These are phyloP conservation scores for Xylariaceae sp. DNA, from an alignment of 2,329 filamentous ascomycete species.

Conservation along the genomic window DNA sequence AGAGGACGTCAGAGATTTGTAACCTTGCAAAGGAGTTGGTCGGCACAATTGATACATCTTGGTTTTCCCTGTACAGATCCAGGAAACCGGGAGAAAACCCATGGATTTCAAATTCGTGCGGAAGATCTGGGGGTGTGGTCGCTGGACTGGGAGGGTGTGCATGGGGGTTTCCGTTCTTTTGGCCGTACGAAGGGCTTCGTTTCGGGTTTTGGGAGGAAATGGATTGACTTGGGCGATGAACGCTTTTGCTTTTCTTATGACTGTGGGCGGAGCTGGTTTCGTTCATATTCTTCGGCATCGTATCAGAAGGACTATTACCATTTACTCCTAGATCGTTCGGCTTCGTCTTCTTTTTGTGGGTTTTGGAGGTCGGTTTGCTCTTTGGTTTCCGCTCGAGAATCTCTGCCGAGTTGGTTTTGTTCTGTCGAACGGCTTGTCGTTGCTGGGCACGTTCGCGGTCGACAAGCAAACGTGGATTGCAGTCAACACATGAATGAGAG, in stretches of 20 bases:
- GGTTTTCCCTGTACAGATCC: conserved; percentile 62
- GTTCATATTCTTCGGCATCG: conserved; percentile 45
- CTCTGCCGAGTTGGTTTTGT: conserved; percentile 37
- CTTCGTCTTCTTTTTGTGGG: conserved; percentile 83
- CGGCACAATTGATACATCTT: conserved; percentile 53
- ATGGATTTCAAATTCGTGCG: conserved; percentile 60
- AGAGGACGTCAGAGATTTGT: conserved; percentile 68
- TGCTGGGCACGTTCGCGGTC: conserved; percentile 73
- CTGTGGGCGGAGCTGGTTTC: conserved; percentile 50
- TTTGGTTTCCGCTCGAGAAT: conserved; percentile 66
- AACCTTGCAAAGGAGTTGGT: conserved; percentile 78
- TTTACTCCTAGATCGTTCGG: conserved; percentile 64
- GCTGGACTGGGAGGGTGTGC: conserved; percentile 68
- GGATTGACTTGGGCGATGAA: conserved; percentile 74
- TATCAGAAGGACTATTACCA: conserved; percentile 57
- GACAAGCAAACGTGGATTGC: conserved; percentile 69
- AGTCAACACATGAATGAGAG: conserved; percentile 85
- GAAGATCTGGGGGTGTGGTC: conserved; percentile 65
- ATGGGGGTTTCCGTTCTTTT: conserved; percentile 54
- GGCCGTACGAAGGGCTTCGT: conserved; percentile 61
- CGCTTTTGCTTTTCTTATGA: conserved; percentile 75
- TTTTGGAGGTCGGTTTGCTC: conserved; percentile 63
- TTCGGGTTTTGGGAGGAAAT: conserved; percentile 64
- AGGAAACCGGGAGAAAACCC: conserved; percentile 74
- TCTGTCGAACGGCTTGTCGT: conserved; percentile 59